These are phyloP conservation scores for Berberis vulgaris DNA, from an alignment of 164 flowering plant species.

Conservation along the genomic window DNA sequence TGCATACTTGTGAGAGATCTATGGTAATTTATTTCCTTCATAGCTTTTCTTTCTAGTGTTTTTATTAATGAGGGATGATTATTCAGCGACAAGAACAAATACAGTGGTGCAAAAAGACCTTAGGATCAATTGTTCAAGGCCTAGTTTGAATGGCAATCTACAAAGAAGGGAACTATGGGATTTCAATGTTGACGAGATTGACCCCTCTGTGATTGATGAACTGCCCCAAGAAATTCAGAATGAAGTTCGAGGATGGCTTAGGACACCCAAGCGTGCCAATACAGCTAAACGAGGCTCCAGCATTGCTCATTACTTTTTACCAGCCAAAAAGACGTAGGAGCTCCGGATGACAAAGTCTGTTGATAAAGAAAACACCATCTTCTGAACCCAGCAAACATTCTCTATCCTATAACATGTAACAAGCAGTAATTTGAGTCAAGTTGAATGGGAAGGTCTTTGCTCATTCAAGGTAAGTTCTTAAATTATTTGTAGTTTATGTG, in stretches of 20 bases:
- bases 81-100: slow-evolving; percentile 14
- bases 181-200: slow-evolving; percentile 65
- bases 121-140: slow-evolving; percentile 1
- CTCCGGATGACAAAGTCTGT: too few species aligned
- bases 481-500: too few species aligned
- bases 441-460: too few species aligned
- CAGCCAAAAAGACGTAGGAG: slow-evolving; percentile 14
- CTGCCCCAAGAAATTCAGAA: slow-evolving; percentile 71
- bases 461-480: too few species aligned
- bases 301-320: slow-evolving; percentile 62
- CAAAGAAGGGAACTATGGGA: slow-evolving; percentile 35
- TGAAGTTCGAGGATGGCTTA: slow-evolving; percentile 57
- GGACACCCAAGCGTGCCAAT: slow-evolving; percentile 51
- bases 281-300: slow-evolving; percentile 37
- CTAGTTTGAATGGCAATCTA: slow-evolving; percentile 10
- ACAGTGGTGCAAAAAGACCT: slow-evolving; percentile 6
- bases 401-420: too few species aligned
- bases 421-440: too few species aligned
- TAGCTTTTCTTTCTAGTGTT: neutral
- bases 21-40: neutral
- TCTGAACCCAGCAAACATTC: too few species aligned
- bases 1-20: neutral
- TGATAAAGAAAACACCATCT: too few species aligned
- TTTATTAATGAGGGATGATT: slow-evolving; percentile 7
- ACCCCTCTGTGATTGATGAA: slow-evolving; percentile 63